Conservation (phyloP, 352 stramenopile species). For the Phytopythium vexans region DNA sequence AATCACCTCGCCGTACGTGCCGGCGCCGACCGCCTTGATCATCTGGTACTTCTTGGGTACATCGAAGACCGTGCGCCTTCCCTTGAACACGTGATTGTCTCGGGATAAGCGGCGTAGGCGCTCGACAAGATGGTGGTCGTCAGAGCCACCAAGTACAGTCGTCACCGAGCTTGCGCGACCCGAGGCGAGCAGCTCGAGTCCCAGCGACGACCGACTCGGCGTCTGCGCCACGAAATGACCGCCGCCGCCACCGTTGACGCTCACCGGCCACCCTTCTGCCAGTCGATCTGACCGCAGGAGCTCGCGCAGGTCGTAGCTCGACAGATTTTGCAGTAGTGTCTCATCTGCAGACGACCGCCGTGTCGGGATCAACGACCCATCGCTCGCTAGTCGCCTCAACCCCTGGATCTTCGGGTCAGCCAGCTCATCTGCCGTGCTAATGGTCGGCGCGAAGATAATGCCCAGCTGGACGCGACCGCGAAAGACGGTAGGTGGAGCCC, state of each 20-base stretch:
- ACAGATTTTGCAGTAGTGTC: conserved; percentile 48
- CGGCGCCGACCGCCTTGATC: conserved; percentile 78
- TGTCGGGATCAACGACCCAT: conserved; percentile 11
- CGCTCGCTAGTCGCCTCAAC: conserved; percentile 32
- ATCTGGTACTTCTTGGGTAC: conserved; percentile 78
- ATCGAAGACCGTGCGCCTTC: conserved; percentile 68
- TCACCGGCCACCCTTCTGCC: conserved; percentile 14
- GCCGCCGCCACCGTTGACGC: conserved; percentile 13
- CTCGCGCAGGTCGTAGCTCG: conserved; percentile 56
- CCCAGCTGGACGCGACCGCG: conserved; percentile 70
- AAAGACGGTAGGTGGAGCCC: conserved; percentile 81
- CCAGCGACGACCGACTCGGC: conserved; percentile 5
- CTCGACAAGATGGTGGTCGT: conserved; percentile 6
- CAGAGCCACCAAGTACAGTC: neutral
- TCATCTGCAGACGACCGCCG: conserved; percentile 37
- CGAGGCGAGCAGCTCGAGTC: too few relatives aligned
- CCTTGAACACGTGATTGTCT: conserved; percentile 66
- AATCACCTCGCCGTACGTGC: conserved; percentile 81
- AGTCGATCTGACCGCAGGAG: conserved; percentile 46
- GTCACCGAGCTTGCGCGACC: neutral
- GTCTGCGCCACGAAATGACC: conserved; percentile 22
- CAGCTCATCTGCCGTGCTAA: conserved; percentile 45
- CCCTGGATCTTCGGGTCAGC: conserved; percentile 44
- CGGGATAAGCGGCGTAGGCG: conserved; percentile 31
- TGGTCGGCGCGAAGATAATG: conserved; percentile 74